Conservation (phyloP, 257 asterid genomes). For the Solanum dulcamara region DNA sequence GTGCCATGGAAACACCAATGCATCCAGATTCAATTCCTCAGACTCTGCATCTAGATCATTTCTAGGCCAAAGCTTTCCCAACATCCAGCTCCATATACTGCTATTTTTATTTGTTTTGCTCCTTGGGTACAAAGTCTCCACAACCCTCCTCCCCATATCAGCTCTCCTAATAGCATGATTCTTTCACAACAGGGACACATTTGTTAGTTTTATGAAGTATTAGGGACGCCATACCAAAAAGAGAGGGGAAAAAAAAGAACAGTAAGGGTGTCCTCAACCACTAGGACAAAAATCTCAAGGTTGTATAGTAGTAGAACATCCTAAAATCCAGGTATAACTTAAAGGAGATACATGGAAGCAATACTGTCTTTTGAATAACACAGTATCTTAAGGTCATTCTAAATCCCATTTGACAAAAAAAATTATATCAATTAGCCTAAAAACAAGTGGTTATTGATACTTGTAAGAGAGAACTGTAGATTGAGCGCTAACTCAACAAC, state of each 20-base stretch:
- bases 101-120: conserved; percentile 18
- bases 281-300: neutral
- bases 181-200: conserved; percentile 25
- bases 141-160: conserved; percentile 59
- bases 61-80: conserved; percentile 48
- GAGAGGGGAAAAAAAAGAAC: no score
- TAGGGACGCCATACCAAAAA: neutral
- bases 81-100: conserved; percentile 58
- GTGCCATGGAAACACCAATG: conserved; percentile 89
- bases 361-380: neutral
- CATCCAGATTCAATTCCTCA: conserved; percentile 38
- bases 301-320: neutral
- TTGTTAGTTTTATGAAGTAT: conserved; percentile 4
- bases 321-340: neutral
- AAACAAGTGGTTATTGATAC: neutral
- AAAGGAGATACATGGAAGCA: neutral
- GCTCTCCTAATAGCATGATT: conserved; percentile 96
- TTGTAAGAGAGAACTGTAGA: neutral
- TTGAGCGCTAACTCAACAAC: neutral
- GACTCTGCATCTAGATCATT: conserved; percentile 18
- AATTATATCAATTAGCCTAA: neutral
- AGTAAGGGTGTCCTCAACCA: neutral
- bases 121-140: conserved; percentile 65
- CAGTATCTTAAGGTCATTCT: neutral
- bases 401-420: neutral